Percentiles rank a stretch among this genome's conserved stretches.
phyloP scores from a whole-genome alignment of 495 filamentous ascomycete species.

The Penicillium crystallinum region DNA sequence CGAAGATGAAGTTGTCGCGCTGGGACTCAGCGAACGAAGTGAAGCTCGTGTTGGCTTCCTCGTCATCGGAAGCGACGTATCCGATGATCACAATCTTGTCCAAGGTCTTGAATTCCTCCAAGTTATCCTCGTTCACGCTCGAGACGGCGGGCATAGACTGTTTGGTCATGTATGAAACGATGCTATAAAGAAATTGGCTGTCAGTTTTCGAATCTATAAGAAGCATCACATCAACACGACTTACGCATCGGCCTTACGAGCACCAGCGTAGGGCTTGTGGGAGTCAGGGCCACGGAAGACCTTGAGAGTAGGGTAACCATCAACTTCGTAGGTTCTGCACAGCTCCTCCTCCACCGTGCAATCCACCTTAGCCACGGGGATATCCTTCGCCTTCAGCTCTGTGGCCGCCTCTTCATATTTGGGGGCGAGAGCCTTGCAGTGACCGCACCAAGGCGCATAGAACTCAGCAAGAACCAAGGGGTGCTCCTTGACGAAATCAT shows the following conservation, averaged over 20 bases:
- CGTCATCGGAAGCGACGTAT: slow-evolving; percentile 81
- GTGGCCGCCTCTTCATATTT: slow-evolving; percentile 94
- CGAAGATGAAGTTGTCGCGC: slow-evolving; percentile 90
- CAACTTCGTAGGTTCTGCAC: slow-evolving; percentile 82
- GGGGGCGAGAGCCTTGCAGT: slow-evolving; percentile 92
- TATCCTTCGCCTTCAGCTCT: slow-evolving; percentile 89
- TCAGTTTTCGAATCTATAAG: slow-evolving; percentile 19
- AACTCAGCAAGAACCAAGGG: slow-evolving; percentile 93
- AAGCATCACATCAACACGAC: slow-evolving; percentile 25
- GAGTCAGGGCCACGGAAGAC: slow-evolving; percentile 94
- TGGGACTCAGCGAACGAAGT: slow-evolving; percentile 72
- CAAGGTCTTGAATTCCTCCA: slow-evolving; percentile 94
- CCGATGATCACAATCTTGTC: slow-evolving; percentile 95
- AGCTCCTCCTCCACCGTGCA: slow-evolving; percentile 92
- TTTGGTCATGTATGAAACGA: slow-evolving; percentile 99
- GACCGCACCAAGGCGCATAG: slow-evolving; percentile 98
- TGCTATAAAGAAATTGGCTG: slow-evolving; percentile 48
- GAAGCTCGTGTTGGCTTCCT: slow-evolving; percentile 77
- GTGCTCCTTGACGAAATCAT: slow-evolving; percentile 77
- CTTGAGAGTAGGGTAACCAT: slow-evolving; percentile 98
- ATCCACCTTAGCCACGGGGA: slow-evolving; percentile 88
- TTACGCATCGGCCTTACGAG: slow-evolving; percentile 85
- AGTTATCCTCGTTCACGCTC: slow-evolving; percentile 64
- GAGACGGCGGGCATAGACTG: slow-evolving; percentile 94
- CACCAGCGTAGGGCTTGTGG: slow-evolving; percentile 75